Evolutionary conservation across 129 eudicot species (phyloP).

Genomic region (Chrysanthemum lavandulifolium): DNA sequence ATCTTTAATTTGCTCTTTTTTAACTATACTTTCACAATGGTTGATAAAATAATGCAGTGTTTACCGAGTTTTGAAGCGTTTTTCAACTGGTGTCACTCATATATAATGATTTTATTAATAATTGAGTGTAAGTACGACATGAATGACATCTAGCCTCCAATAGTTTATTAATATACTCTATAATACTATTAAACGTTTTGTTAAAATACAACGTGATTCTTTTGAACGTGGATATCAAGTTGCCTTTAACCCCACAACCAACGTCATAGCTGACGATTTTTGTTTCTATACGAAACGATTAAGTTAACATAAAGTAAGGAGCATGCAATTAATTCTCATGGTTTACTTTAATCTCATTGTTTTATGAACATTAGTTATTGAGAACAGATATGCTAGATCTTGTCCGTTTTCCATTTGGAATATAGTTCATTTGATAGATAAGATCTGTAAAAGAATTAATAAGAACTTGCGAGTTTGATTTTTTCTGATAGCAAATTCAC

Average conservation of each 20-base stretch:
- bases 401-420: constrained; percentile 18
- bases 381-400: constrained; percentile 21
- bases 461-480: no score
- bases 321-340: constrained; percentile 12
- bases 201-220: constrained; percentile 16
- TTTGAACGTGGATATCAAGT: constrained; percentile 19
- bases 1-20: no score
- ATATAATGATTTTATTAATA: constrained; percentile 7
- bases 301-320: background rate
- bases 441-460: no score
- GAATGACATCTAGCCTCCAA: constrained; percentile 18
- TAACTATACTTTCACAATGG: no score
- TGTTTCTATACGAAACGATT: constrained; percentile 1
- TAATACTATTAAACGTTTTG: background rate
- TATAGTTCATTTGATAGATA: background rate
- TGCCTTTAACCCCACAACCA: constrained; percentile 14
- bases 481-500: no score
- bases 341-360: constrained; percentile 12
- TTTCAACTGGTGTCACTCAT: background rate
- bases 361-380: background rate
- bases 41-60: no score
- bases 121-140: constrained; percentile 15
- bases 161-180: constrained; percentile 9
- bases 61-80: no score
- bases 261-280: constrained; percentile 36